A percentile compares a stretch with the other conserved stretches of the same genome.
These are phyloP conservation scores for Ciborinia camelliae DNA, from an alignment of 2,329 filamentous ascomycete genomes.

Conservation along the genomic window DNA sequence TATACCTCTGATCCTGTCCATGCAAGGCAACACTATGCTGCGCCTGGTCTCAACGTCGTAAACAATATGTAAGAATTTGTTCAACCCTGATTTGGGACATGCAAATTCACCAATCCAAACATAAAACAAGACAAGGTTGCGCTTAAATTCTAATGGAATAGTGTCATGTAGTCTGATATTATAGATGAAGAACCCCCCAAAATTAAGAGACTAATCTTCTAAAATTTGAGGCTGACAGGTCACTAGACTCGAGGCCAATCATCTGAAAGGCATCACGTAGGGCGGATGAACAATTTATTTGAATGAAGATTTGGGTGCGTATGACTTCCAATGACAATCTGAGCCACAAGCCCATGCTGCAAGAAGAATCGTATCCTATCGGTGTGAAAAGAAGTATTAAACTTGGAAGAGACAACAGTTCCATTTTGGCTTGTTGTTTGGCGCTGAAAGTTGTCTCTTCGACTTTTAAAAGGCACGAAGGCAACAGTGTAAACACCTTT, in stretches of 20 bases:
- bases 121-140: not conserved
- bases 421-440: not conserved
- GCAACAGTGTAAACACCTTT: not conserved
- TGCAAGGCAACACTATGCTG: not conserved
- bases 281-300: not conserved
- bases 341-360: not conserved
- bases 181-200: not conserved
- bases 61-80: not conserved
- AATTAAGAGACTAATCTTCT: not conserved
- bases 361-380: not conserved
- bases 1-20: not conserved
- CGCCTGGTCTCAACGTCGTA: too few species aligned
- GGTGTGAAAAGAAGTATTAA: not conserved
- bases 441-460: not conserved
- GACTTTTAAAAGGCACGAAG: not conserved
- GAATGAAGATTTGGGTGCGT: not conserved
- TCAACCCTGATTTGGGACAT: not conserved
- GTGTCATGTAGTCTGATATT: not conserved
- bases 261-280: not conserved
- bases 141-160: not conserved
- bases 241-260: not conserved
- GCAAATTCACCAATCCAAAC: not conserved
- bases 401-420: not conserved
- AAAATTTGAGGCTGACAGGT: slow-evolving; percentile 3
- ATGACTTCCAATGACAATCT: not conserved